Conservation (phyloP, 305 asterid species). For the Fraxinus nigra region DNA sequence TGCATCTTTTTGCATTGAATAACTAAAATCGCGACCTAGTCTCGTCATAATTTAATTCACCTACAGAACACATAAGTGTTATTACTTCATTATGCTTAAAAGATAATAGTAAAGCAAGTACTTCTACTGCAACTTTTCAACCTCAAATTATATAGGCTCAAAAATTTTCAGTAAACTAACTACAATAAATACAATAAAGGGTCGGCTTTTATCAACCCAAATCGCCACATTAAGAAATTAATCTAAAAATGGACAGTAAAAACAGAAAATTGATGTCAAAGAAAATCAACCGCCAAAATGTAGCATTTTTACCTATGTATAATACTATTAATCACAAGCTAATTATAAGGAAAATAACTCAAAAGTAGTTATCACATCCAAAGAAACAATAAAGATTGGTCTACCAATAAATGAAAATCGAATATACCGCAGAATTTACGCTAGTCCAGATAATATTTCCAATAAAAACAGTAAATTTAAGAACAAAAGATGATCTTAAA, state of each 20-base stretch:
- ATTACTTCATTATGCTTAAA: slow-evolving; percentile 11
- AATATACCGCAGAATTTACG: not conserved
- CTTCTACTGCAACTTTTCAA: not conserved
- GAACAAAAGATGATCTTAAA: slow-evolving; percentile 15
- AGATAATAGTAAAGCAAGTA: slow-evolving; percentile 3
- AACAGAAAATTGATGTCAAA: slow-evolving; percentile 11
- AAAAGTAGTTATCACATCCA: slow-evolving; percentile 20
- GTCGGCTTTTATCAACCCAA: slow-evolving; percentile 17
- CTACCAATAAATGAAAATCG: slow-evolving; percentile 4
- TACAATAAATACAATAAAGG: not conserved
- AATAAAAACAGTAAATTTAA: slow-evolving; percentile 14
- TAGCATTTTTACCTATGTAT: not conserved
- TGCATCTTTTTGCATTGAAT: slow-evolving; percentile 67
- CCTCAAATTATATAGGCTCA: not conserved
- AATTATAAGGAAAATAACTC: slow-evolving; percentile 4
- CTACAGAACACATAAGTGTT: slow-evolving; percentile 26
- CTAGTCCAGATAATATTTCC: slow-evolving; percentile 25
- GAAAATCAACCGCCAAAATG: not conserved
- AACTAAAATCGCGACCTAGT: slow-evolving; percentile 64
- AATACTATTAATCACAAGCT: not conserved
- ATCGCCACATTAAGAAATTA: slow-evolving; percentile 18
- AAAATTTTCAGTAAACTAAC: not conserved
- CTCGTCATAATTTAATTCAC: slow-evolving; percentile 57
- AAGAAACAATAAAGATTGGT: slow-evolving; percentile 9
- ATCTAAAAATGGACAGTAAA: slow-evolving; percentile 22